Percentiles rank a stretch among this genome's conserved stretches.
phyloP scores from a whole-genome alignment of 1,284 basidiomycete genomes.

The Singerocomus inundabilis region DNA sequence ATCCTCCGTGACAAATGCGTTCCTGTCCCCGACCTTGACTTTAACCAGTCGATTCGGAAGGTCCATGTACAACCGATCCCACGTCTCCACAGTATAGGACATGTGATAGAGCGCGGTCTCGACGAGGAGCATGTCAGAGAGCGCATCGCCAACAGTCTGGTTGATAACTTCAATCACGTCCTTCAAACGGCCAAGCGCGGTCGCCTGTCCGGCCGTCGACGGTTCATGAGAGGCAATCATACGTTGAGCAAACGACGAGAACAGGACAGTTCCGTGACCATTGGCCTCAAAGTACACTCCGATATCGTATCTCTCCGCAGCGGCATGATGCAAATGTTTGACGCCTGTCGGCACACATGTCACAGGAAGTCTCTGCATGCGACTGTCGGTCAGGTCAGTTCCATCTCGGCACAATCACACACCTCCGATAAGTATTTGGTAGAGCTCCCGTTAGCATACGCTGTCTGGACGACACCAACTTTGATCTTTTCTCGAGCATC shows the following conservation, averaged over 20 bases:
- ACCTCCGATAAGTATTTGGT: slow-evolving; percentile 90
- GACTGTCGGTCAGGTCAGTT: background rate
- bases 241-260: slow-evolving; percentile 73
- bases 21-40: slow-evolving; percentile 85
- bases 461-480: slow-evolving; percentile 96
- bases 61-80: slow-evolving; percentile 94
- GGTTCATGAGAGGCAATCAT: slow-evolving; percentile 66
- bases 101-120: slow-evolving; percentile 90
- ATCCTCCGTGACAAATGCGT: slow-evolving; percentile 87
- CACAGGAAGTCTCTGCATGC: slow-evolving; percentile 79
- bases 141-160: slow-evolving; percentile 97
- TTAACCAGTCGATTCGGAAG: slow-evolving; percentile 97
- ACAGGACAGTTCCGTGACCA: slow-evolving; percentile 96
- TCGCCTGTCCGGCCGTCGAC: slow-evolving; percentile 75
- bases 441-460: slow-evolving; percentile 97
- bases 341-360: slow-evolving; percentile 97
- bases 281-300: slow-evolving; percentile 99
- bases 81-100: slow-evolving; percentile 81
- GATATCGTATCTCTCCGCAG: slow-evolving; percentile 83
- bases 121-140: slow-evolving; percentile 96
- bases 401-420: background rate
- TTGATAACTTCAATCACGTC: slow-evolving; percentile 89
- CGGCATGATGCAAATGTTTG: slow-evolving; percentile 97
- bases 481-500: slow-evolving; percentile 49
- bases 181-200: slow-evolving; percentile 73